Evolutionary conservation across 495 filamentous ascomycete genomes (phyloP).

Genomic region (Penicillium pulvis): DNA sequence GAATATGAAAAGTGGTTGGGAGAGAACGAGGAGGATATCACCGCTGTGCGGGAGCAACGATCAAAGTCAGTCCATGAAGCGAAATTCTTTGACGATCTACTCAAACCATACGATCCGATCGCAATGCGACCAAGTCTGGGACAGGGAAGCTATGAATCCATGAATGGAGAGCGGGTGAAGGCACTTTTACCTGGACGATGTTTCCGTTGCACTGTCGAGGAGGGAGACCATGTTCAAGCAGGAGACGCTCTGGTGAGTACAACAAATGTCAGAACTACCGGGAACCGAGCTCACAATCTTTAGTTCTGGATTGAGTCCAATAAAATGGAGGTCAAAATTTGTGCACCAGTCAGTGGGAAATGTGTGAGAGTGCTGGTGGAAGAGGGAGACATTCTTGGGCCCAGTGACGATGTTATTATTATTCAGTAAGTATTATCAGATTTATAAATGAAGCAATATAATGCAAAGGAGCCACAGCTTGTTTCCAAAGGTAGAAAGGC

Average conservation of each 20-base stretch:
- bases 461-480: too few species aligned
- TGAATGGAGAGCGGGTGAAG: constrained; percentile 7
- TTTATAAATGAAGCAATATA: neutral
- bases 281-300: neutral
- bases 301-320: constrained; percentile 13
- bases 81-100: constrained; percentile 9
- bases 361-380: constrained; percentile 7
- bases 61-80: constrained; percentile 3
- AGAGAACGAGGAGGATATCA: constrained; percentile 7
- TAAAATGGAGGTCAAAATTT: constrained; percentile 13
- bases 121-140: constrained; percentile 4
- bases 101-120: constrained; percentile 13
- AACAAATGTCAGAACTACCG: neutral
- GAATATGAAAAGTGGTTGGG: constrained; percentile 11
- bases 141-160: constrained; percentile 1
- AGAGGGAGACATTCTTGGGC: constrained; percentile 11
- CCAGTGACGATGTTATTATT: constrained; percentile 9
- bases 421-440: constrained; percentile 4
- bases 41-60: constrained; percentile 2
- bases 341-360: constrained; percentile 10
- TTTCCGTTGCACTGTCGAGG: constrained; percentile 8
- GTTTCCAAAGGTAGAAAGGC: too few species aligned
- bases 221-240: constrained; percentile 5
- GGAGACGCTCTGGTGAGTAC: constrained; percentile 7
- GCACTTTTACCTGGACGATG: constrained; percentile 10